These are phyloP conservation scores for Exophiala sideris DNA, from an alignment of 2,329 filamentous ascomycete species.

Conservation along the genomic window DNA sequence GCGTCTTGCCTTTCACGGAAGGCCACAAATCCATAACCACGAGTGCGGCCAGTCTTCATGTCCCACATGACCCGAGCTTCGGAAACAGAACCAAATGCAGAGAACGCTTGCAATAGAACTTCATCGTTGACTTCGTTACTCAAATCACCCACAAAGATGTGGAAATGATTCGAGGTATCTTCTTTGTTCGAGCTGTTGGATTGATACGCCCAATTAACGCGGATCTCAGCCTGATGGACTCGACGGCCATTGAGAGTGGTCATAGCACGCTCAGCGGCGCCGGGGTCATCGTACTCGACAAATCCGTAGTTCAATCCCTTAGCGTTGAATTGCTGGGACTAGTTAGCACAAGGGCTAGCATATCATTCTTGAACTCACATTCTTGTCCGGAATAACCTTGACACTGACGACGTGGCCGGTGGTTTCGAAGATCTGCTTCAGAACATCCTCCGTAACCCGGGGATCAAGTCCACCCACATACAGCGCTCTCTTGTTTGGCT, in stretches of 20 bases:
- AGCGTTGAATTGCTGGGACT: conserved; percentile 56
- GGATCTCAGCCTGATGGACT: conserved; percentile 96
- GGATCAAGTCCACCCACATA: conserved; percentile 95
- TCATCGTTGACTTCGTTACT: conserved; percentile 99
- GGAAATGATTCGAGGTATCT: conserved; percentile 96
- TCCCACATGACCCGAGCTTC: conserved; percentile 99
- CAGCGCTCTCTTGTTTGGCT: conserved; percentile 96
- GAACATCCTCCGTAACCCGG: conserved; percentile 89
- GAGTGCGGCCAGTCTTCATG: conserved; percentile 98
- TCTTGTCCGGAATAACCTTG: conserved; percentile 99
- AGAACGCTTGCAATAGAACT: conserved; percentile 87
- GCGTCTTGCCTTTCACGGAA: conserved; percentile 92
- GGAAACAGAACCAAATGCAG: conserved; percentile 90
- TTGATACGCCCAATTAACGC: conserved; percentile 99
- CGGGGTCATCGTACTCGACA: conserved; percentile 96
- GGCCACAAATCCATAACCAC: conserved; percentile 96
- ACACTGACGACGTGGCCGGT: conserved; percentile 97
- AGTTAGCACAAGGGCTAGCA: neutral
- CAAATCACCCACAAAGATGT: conserved; percentile 96
- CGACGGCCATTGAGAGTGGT: conserved; percentile 90
- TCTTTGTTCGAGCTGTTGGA: conserved; percentile 92
- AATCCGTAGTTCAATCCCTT: conserved; percentile 99
- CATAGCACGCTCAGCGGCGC: conserved; percentile 95
- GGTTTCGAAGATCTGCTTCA: conserved; percentile 98
- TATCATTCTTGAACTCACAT: conserved; percentile 64